Percentiles rank a stretch among this genome's conserved stretches.
Conservation (phyloP, 129 eudicot genomes). For the Pseudognaphalium luteoalbum region DNA sequence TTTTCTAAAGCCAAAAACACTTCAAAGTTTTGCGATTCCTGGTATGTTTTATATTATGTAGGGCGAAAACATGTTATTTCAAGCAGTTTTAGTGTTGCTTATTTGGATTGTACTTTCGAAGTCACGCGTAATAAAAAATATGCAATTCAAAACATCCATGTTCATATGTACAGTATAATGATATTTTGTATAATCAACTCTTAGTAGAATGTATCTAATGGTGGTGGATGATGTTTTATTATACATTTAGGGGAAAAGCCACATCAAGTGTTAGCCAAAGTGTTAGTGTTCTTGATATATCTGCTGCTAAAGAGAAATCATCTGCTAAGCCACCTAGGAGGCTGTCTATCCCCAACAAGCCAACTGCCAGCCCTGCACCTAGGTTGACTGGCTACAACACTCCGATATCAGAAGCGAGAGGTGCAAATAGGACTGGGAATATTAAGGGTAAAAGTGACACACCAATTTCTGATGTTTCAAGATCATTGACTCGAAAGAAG, state of each 20-base stretch:
- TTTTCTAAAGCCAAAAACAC: not conserved
- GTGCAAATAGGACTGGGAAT: constrained; percentile 40
- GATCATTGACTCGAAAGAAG: constrained; percentile 54
- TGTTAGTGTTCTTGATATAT: constrained; percentile 59
- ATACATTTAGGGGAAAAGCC: constrained; percentile 58
- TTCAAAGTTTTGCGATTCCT: not conserved
- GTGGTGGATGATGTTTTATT: constrained; percentile 4
- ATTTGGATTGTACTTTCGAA: not conserved
- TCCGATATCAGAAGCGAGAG: constrained; percentile 75
- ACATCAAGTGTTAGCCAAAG: constrained; percentile 72
- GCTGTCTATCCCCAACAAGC: constrained; percentile 69
- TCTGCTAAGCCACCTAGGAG: constrained; percentile 89
- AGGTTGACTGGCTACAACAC: constrained; percentile 52
- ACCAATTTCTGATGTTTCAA: constrained; percentile 68
- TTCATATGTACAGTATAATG: not conserved
- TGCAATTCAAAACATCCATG: not conserved
- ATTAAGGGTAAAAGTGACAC: constrained; percentile 46
- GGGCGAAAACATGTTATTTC: not conserved
- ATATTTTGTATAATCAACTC: not conserved
- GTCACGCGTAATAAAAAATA: not conserved
- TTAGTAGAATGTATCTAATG: constrained; percentile 6
- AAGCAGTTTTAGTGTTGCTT: not conserved
- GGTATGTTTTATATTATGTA: not conserved
- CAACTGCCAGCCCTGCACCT: constrained; percentile 57
- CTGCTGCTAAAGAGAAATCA: constrained; percentile 78